phyloP scores from a whole-genome alignment of 2,329 filamentous ascomycete species.

The Xylariales sp. region DNA sequence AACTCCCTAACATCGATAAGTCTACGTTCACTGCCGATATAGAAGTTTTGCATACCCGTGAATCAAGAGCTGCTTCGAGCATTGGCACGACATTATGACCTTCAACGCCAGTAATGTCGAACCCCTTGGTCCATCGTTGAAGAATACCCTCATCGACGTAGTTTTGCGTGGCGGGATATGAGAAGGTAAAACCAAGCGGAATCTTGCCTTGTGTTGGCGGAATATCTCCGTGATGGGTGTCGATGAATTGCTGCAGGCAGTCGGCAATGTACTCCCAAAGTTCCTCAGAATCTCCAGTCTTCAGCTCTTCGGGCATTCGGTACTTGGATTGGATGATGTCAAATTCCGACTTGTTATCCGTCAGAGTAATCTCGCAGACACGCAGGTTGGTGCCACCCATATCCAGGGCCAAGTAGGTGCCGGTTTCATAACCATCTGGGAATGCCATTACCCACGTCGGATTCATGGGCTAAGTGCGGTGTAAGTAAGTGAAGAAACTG shows the following conservation, averaged over 20 bases:
- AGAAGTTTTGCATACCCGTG: slow-evolving; percentile 57
- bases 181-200: slow-evolving; percentile 92
- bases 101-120: slow-evolving; percentile 89
- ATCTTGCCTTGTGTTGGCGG: slow-evolving; percentile 52
- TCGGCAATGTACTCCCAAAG: slow-evolving; percentile 95
- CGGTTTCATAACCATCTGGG: slow-evolving; percentile 81
- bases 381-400: slow-evolving; percentile 96
- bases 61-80: slow-evolving; percentile 72
- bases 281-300: slow-evolving; percentile 76
- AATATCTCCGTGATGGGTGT: slow-evolving; percentile 72
- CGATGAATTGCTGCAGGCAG: slow-evolving; percentile 84
- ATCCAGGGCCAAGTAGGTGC: slow-evolving; percentile 83
- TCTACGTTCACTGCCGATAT: no score
- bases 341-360: slow-evolving; percentile 82
- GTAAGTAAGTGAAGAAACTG: no score
- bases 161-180: slow-evolving; percentile 87
- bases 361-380: slow-evolving; percentile 88
- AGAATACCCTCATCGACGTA: slow-evolving; percentile 90
- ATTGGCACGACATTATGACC: slow-evolving; percentile 86
- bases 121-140: slow-evolving; percentile 96
- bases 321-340: slow-evolving; percentile 97
- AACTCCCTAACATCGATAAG: slow-evolving; percentile 53
- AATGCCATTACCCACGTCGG: slow-evolving; percentile 93
- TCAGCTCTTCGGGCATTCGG: slow-evolving; percentile 87
- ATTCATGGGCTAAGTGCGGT: slow-evolving; percentile 75